Evolutionary conservation across 2,329 filamentous ascomycete species (phyloP).

Genomic region (Xylariaceae sp.): DNA sequence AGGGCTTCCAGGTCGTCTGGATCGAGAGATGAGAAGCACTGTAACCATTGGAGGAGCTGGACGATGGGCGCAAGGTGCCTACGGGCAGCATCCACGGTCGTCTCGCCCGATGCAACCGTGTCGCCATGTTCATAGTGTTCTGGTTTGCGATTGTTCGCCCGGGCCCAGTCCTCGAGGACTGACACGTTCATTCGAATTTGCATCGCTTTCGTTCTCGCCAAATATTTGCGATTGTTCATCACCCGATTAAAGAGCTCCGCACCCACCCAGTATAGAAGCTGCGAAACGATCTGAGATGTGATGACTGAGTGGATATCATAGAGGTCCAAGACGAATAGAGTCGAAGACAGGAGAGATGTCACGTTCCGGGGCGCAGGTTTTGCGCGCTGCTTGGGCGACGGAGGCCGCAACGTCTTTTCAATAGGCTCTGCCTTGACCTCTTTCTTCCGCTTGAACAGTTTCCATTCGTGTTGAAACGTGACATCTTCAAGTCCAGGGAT

Average conservation of each 20-base stretch:
- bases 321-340: conserved; percentile 93
- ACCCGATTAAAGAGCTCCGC: conserved; percentile 96
- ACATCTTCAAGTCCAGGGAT: conserved; percentile 97
- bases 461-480: conserved; percentile 97
- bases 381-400: conserved; percentile 85
- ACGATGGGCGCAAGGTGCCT: conserved; percentile 84
- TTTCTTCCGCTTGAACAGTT: conserved; percentile 85
- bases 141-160: conserved; percentile 84
- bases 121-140: conserved; percentile 95
- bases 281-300: conserved; percentile 80
- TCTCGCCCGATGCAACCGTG: conserved; percentile 76
- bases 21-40: conserved; percentile 90
- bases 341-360: conserved; percentile 89
- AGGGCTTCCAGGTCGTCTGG: conserved; percentile 81
- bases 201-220: conserved; percentile 97
- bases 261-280: conserved; percentile 92
- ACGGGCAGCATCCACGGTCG: conserved; percentile 74
- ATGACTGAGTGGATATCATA: conserved; percentile 99
- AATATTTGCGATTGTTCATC: conserved; percentile 91
- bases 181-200: conserved; percentile 99
- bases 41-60: conserved; percentile 92
- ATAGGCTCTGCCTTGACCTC: conserved; percentile 84
- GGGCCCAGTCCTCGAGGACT: conserved; percentile 89
- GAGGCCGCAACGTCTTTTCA: conserved; percentile 85
- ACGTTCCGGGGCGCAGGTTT: conserved; percentile 92